Base-by-base conservation (phyloP, 345 rosid genomes). In the Populus pruinosa region DNA sequence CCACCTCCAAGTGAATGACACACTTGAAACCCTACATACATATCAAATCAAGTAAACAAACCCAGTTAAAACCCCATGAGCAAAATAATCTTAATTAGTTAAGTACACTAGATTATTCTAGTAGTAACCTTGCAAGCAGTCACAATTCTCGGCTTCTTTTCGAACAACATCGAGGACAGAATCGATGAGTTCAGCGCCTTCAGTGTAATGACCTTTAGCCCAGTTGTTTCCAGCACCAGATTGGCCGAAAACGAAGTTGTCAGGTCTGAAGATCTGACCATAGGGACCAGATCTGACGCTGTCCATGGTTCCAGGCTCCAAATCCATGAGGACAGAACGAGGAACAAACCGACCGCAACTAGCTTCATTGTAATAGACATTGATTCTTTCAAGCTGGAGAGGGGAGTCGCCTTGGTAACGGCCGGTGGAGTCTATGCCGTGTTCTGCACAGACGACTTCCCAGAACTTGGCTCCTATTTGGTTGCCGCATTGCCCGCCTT, bases 301-400 rank as follows among this genome's bases (percentile, higher is more conserved):
- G 53, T 80, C 82, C 82, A 80, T 80, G 17, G 82, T 80, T 20
- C 82, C 83, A 8, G 83, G 83, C 75, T 80, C 83, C 79, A 80
- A 36, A 80, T 80, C 83, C 83, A 80, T 76, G 65, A 80, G 83
- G 21, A 76, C 83, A n/a, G 79, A 79, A 13, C 83, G 79, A 20
- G 83, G 83, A 11, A 80, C 83, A 49, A 80, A 80, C 18, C 83
- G 76, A 5, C 83, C 83, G 9, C 83, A 71, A 16, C 83, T 71
- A 8, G 79, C 83, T 36, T 80, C 83, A 29, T 80, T 80, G 75
- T 80, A 80, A 21, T 80, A 80, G 38, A 80, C 83, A 41, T 80
- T 80, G 72, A 80, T 80, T 31, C 83, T 63, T 36, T 80, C 83
- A 18, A 80, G 76, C 36, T 80, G 83, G 61, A 76, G 76, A 16